Evolutionary conservation across 148 eudicot species (phyloP).

Genomic region (Vaccinium macrocarpon): DNA sequence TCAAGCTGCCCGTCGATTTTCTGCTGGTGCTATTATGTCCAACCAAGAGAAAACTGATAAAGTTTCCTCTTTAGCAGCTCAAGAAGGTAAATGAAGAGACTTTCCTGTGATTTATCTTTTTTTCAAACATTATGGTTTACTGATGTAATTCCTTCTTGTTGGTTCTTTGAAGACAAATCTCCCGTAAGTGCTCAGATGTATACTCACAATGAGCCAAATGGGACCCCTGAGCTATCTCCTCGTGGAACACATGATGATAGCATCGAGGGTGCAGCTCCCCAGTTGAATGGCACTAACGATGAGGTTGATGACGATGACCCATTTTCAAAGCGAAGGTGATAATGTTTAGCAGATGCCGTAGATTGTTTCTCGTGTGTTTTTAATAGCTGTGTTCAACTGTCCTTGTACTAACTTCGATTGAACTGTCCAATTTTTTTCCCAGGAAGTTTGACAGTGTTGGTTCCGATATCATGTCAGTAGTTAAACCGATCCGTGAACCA

Average conservation of each 20-base stretch:
- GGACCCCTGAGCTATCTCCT: conserved; percentile 60
- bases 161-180: conserved; percentile 44
- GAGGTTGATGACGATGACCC: conserved; percentile 85
- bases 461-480: conserved; percentile 69
- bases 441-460: conserved; percentile 79
- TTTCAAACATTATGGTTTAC: conserved; percentile 13
- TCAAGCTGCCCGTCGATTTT: conserved; percentile 76
- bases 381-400: neutral
- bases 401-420: neutral
- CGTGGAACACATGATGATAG: conserved; percentile 49
- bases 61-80: conserved; percentile 41
- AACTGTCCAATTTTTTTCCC: conserved; percentile 23
- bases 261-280: conserved; percentile 49
- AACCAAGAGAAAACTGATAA: conserved; percentile 66
- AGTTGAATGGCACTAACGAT: conserved; percentile 43
- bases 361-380: conserved; percentile 40
- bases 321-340: conserved; percentile 52
- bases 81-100: conserved; percentile 56
- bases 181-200: conserved; percentile 36
- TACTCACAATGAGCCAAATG: conserved; percentile 45
- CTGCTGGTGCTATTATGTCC: conserved; percentile 75
- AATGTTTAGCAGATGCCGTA: conserved; percentile 28
- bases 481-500: conserved; percentile 95
- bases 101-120: conserved; percentile 12
- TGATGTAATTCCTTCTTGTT: conserved; percentile 6